A percentile compares a stretch with the other conserved stretches of the same genome.
These are phyloP conservation scores for Quambalaria eucalypti DNA, from an alignment of 1,284 basidiomycete genomes.

Conservation along the genomic window DNA sequence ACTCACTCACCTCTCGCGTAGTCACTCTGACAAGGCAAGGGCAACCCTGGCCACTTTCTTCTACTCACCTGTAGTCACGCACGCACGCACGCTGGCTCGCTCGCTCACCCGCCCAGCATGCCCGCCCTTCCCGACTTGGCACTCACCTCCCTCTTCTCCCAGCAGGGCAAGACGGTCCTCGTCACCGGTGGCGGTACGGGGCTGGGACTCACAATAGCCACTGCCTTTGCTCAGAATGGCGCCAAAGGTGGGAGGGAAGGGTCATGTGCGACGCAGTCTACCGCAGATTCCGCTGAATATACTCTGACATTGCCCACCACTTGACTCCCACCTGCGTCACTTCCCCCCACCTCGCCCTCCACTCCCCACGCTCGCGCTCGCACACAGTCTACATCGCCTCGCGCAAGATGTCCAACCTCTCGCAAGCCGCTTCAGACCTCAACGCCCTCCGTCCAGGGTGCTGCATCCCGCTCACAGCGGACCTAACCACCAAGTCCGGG, in stretches of 20 bases:
- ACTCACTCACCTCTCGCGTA: too few relatives aligned
- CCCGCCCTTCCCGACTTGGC: slow-evolving; percentile 7
- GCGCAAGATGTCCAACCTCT: slow-evolving; percentile 7
- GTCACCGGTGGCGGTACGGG: slow-evolving; percentile 12
- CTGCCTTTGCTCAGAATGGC: slow-evolving; percentile 10
- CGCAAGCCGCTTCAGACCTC: not conserved
- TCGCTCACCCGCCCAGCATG: too few relatives aligned
- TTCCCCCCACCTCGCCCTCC: not conserved
- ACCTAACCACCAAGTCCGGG: slow-evolving; percentile 6
- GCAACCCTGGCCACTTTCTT: too few relatives aligned
- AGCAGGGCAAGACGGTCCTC: slow-evolving; percentile 6
- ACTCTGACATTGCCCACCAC: too few relatives aligned
- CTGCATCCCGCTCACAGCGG: slow-evolving; percentile 5
- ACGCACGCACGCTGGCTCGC: too few relatives aligned
- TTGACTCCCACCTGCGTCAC: too few relatives aligned
- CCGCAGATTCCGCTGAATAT: not conserved
- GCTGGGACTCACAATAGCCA: slow-evolving; percentile 9
- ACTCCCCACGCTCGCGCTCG: not conserved
- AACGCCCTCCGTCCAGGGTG: slow-evolving; percentile 1
- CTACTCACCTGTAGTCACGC: too few relatives aligned
- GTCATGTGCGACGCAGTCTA: too few relatives aligned
- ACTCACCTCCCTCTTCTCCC: not conserved
- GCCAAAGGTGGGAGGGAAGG: slow-evolving; percentile 5
- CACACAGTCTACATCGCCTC: slow-evolving; percentile 8
- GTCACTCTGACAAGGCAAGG: too few relatives aligned